Conservation (phyloP, 257 asterid genomes). For the Solanum acaule region DNA sequence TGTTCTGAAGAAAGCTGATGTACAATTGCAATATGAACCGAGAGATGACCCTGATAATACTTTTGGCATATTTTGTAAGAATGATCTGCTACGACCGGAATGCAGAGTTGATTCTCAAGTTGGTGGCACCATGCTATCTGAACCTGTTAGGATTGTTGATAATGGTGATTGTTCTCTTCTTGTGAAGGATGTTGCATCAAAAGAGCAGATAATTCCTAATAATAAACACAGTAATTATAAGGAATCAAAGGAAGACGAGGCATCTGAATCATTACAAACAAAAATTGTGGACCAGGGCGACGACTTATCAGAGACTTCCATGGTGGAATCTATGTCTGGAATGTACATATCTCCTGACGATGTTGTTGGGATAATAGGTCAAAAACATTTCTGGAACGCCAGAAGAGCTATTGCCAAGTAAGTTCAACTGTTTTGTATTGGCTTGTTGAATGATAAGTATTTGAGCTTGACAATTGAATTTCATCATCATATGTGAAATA, state of each 20-base stretch:
- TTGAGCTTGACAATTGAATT: neutral
- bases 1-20: neutral
- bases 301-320: slow-evolving; percentile 53
- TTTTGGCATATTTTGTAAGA: neutral
- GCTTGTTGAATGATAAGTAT: neutral
- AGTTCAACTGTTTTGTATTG: slow-evolving; percentile 16
- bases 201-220: slow-evolving; percentile 13
- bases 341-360: slow-evolving; percentile 70
- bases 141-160: neutral
- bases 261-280: slow-evolving; percentile 18
- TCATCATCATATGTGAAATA: neutral
- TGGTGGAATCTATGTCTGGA: slow-evolving; percentile 48
- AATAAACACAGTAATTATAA: slow-evolving; percentile 19
- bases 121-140: neutral
- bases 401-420: slow-evolving; percentile 76
- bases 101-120: neutral
- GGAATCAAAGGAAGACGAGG: slow-evolving; percentile 30
- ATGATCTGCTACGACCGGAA: neutral
- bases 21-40: neutral
- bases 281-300: slow-evolving; percentile 40
- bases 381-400: slow-evolving; percentile 84
- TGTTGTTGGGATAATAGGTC: slow-evolving; percentile 69
- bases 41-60: neutral
- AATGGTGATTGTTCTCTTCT: slow-evolving; percentile 20
- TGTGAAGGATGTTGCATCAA: slow-evolving; percentile 9